Base-by-base conservation (phyloP, 352 stramenopile species). In the Aphanomyces stellatus region DNA sequence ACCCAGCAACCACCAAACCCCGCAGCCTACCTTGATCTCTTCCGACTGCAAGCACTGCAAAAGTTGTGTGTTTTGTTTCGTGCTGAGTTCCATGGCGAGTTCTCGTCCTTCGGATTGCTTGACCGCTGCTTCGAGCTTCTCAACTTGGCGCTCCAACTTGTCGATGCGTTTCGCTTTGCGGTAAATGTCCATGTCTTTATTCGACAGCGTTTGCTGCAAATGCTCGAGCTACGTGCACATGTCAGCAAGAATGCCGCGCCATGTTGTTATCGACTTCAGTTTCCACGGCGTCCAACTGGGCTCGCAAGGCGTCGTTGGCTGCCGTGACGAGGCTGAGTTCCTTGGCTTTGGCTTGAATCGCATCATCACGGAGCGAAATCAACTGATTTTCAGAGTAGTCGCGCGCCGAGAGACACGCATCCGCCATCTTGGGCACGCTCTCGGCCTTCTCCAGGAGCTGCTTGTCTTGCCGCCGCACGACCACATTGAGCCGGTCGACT, bases 301-400 rank as follows among this genome's bases (percentile, higher is more conserved):
- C 70, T 2, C 76, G 80, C 0, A 93, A 72, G 40, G 80, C 73
- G 31, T 88, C 81, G 53, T 93, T 91, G 34, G 88, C 73, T 0
- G 78, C 80, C 4, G 74, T 78, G 7, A 93, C 68, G 13, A 93
- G 70, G 77, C 79, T 88, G 11, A 93, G 74, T 51, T 93, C 81
- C 22, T 82, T 78, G 0, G 76, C 81, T 40, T 90, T 90, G 25
- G 81, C 81, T 10, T 75, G 67, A 51, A 93, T 82, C 28, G 81
- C 80, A 41, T 93, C 84, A 61, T 93, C 84, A 0, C 84, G 76
- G 13, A 93, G 72, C 41, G 77, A 73, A 35, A 93, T 87, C 27
- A 93, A 72, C 55, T 90, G 79, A 43, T 84, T 87, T 56, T 93
- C 84, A 19, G 69, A 75, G 53, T 87, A 93, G 68, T 82, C 89